phyloP scores from a whole-genome alignment of 768 basidiomycete species.

The Boletus tylopilopsis region DNA sequence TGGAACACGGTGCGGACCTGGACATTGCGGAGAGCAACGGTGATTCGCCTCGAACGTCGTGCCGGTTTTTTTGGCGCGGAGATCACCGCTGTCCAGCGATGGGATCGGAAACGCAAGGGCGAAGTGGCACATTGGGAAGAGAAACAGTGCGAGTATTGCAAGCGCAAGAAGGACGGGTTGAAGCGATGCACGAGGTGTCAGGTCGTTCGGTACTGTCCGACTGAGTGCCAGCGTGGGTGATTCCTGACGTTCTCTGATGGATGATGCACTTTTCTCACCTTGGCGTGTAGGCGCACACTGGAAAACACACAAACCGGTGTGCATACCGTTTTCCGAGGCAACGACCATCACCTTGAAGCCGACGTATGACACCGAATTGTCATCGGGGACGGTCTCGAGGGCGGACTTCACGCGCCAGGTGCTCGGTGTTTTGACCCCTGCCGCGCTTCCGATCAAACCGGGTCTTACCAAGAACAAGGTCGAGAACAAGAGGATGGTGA shows the following conservation, averaged over 20 bases:
- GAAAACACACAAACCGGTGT: neutral
- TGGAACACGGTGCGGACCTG: slow-evolving; percentile 48
- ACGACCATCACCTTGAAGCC: neutral
- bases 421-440: neutral
- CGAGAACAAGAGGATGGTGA: neutral
- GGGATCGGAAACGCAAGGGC: neutral
- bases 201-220: too few relatives aligned
- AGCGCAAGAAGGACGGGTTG: too few relatives aligned
- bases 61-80: slow-evolving; percentile 37
- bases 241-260: too few relatives aligned
- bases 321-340: neutral
- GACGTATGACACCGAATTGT: neutral
- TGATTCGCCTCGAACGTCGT: slow-evolving; percentile 29
- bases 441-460: neutral
- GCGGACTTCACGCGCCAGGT: neutral
- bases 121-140: neutral
- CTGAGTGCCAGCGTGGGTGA: too few relatives aligned
- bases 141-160: neutral
- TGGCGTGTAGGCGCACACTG: neutral
- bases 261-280: too few relatives aligned
- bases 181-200: too few relatives aligned
- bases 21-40: slow-evolving; percentile 39
- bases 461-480: neutral
- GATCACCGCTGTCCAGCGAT: slow-evolving; percentile 34
- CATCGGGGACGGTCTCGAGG: neutral